These are phyloP conservation scores for Geotrichum carabidarum DNA, from an alignment of 1,139 yeast genomes.

Conservation along the genomic window DNA sequence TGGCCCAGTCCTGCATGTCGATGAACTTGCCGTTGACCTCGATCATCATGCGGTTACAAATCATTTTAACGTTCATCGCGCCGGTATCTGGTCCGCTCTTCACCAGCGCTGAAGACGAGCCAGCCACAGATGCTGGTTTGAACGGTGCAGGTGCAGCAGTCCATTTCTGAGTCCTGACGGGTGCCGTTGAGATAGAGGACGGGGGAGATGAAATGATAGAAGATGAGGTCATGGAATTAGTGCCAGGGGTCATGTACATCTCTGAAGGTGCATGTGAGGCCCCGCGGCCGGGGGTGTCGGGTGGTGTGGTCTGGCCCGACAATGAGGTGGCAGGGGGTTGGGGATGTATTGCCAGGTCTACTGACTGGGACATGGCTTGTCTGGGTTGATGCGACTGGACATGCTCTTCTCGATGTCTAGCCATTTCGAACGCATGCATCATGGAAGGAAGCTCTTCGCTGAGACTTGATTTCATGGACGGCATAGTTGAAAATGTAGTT, in stretches of 20 bases:
- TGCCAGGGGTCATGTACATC: background rate
- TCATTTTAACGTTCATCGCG: constrained; percentile 31
- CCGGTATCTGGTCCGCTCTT: background rate
- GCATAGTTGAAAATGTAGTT: constrained; percentile 9
- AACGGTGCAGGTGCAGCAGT: constrained; percentile 4
- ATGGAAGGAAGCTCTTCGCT: constrained; percentile 32
- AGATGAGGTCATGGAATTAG: background rate
- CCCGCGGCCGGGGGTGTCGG: constrained; percentile 14
- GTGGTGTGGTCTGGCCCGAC: constrained; percentile 12
- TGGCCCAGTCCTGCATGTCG: constrained; percentile 37
- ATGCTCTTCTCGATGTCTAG: constrained; percentile 22
- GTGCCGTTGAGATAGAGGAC: constrained; percentile 6
- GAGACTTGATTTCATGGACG: constrained; percentile 24
- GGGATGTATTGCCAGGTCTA: background rate
- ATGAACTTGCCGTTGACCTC: constrained; percentile 27
- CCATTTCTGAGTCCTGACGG: constrained; percentile 1
- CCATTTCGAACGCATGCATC: constrained; percentile 31
- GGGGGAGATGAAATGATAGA: constrained; percentile 3
- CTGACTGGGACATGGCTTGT: background rate
- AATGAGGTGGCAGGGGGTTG: background rate
- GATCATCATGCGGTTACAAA: constrained; percentile 34
- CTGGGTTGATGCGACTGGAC: constrained; percentile 2
- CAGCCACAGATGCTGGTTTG: background rate
- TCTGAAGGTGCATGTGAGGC: background rate
- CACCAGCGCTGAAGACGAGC: background rate